phyloP scores from a whole-genome alignment of 164 flowering plant genomes.

The Saururus chinensis region DNA sequence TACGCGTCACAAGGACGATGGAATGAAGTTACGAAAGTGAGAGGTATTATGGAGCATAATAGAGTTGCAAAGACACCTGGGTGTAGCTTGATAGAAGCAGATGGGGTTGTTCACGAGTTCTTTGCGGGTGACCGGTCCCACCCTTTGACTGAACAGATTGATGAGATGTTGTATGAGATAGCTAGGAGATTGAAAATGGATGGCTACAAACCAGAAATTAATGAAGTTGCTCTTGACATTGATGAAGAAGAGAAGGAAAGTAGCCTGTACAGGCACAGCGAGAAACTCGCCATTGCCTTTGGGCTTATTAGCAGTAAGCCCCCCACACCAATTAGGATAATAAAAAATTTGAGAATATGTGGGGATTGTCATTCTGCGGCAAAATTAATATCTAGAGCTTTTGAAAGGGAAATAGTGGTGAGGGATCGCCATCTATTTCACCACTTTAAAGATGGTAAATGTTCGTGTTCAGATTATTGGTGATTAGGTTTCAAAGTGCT shows the following conservation, averaged over 20 bases:
- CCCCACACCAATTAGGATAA: slow-evolving; percentile 11
- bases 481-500: not conserved
- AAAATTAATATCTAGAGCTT: slow-evolving; percentile 8
- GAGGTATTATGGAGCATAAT: slow-evolving; percentile 25
- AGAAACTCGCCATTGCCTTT: slow-evolving; percentile 36
- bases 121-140: slow-evolving; percentile 32
- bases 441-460: slow-evolving; percentile 7
- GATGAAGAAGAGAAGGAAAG: slow-evolving; percentile 34
- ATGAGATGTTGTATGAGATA: slow-evolving; percentile 25
- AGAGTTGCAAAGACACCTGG: slow-evolving; percentile 32
- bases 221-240: slow-evolving; percentile 25
- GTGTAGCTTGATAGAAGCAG: slow-evolving; percentile 30
- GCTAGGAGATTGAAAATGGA: slow-evolving; percentile 17
- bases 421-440: slow-evolving; percentile 11
- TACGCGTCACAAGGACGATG: slow-evolving; percentile 33
- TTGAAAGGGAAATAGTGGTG: slow-evolving; percentile 9
- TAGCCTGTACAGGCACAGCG: slow-evolving; percentile 24
- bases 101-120: slow-evolving; percentile 33
- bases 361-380: slow-evolving; percentile 9
- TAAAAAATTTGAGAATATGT: slow-evolving; percentile 9
- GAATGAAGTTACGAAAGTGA: slow-evolving; percentile 21
- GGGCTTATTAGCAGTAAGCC: slow-evolving; percentile 24
- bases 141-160: slow-evolving; percentile 19
- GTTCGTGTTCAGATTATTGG: slow-evolving; percentile 12
- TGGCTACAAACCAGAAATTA: slow-evolving; percentile 23